These are phyloP conservation scores for Pythium folliculosum DNA, from an alignment of 352 stramenopile species.

Conservation along the genomic window DNA sequence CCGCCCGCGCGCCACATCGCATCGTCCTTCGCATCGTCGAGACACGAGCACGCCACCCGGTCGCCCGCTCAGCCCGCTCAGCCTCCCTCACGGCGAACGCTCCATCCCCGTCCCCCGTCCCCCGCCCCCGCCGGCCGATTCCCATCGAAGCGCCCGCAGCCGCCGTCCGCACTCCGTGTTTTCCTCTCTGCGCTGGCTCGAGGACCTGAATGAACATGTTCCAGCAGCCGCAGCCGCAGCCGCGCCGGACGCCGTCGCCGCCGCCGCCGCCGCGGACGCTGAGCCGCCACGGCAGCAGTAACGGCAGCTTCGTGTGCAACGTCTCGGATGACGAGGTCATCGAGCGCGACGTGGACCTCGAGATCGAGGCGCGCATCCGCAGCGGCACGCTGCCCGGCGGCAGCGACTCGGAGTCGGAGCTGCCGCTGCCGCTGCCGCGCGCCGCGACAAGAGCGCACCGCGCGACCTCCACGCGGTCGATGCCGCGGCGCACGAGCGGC, in stretches of 20 bases:
- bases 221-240: neutral
- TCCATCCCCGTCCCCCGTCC: neutral
- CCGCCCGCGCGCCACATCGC: conserved; percentile 5
- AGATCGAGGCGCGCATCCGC: conserved; percentile 65
- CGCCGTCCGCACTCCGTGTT: neutral
- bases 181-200: neutral
- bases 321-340: conserved; percentile 64
- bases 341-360: conserved; percentile 70
- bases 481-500: conserved; percentile 19
- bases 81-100: neutral
- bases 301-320: conserved; percentile 46
- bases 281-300: conserved; percentile 25
- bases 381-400: conserved; percentile 26
- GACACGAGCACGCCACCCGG: conserved; percentile 2
- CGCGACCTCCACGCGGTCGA: conserved; percentile 9
- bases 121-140: neutral
- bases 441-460: neutral
- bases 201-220: conserved; percentile 5
- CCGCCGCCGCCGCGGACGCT: conserved; percentile 18
- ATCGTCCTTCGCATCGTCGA: conserved; percentile 17
- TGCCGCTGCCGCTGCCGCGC: neutral
- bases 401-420: conserved; percentile 21
- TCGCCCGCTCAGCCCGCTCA: no score
- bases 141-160: neutral
- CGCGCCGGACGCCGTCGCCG: conserved; percentile 13